These are phyloP conservation scores for Cyclospora cayetanensis DNA, from an alignment of 169 alveolate species.

Conservation along the genomic window DNA sequence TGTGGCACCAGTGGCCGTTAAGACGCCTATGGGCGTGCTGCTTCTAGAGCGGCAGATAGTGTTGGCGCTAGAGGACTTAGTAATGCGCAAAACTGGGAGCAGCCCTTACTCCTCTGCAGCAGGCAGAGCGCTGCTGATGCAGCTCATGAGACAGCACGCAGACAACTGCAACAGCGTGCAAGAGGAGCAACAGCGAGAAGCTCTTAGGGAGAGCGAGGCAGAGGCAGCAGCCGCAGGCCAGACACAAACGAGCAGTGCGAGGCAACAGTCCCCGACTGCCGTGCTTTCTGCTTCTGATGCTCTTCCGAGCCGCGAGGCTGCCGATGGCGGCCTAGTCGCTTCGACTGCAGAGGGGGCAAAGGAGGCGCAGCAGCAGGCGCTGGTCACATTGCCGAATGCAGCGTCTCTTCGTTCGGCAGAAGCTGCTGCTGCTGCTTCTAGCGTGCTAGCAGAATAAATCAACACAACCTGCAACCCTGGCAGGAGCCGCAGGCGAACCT, in stretches of 20 bases:
- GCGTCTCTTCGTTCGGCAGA: no score
- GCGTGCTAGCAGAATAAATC: neutral
- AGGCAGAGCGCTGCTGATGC: conserved; percentile 27
- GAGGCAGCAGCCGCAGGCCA: neutral
- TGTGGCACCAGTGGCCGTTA: conserved; percentile 43
- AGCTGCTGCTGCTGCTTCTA: neutral
- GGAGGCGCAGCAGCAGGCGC: neutral
- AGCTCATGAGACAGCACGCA: conserved; percentile 53
- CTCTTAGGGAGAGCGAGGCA: neutral
- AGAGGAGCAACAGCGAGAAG: conserved; percentile 5
- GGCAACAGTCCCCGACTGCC: no score
- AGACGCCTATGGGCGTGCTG: conserved; percentile 21
- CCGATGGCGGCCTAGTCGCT: no score
- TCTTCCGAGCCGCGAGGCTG: no score
- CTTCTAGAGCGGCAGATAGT: conserved; percentile 3
- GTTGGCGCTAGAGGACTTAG: neutral
- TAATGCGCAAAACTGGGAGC: neutral
- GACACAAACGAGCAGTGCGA: no score
- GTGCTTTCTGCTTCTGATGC: no score
- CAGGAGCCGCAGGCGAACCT: no score
- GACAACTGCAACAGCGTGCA: conserved; percentile 20
- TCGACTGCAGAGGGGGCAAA: conserved; percentile 5
- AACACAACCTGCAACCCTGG: no score
- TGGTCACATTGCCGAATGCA: neutral
- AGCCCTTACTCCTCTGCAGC: neutral